Conservation (phyloP, 305 asterid species). For the Caryopteris hybrid region DNA sequence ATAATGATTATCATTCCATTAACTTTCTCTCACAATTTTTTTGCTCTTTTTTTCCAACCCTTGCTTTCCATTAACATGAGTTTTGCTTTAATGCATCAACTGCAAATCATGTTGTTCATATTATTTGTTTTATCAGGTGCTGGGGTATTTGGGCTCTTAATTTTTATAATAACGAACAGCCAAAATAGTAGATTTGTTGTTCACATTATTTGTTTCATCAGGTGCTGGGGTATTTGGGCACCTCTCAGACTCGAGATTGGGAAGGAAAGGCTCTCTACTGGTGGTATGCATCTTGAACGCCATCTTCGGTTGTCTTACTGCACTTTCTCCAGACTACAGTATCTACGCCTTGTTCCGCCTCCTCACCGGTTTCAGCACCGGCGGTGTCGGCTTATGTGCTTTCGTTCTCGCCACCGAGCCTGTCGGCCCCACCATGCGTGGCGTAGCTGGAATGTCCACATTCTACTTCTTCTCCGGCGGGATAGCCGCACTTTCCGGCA, state of each 20-base stretch:
- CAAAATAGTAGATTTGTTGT: too few relatives aligned
- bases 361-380: slow-evolving; percentile 86
- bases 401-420: slow-evolving; percentile 93
- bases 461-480: slow-evolving; percentile 91
- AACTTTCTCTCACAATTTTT: too few relatives aligned
- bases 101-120: too few relatives aligned
- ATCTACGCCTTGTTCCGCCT: slow-evolving; percentile 53
- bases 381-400: slow-evolving; percentile 84
- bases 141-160: too few relatives aligned
- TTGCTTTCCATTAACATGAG: too few relatives aligned
- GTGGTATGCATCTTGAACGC: slow-evolving; percentile 67
- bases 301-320: slow-evolving; percentile 65
- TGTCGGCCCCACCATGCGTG: slow-evolving; percentile 66
- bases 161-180: too few relatives aligned
- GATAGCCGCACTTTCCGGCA: slow-evolving; percentile 55
- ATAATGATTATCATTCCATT: too few relatives aligned
- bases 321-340: slow-evolving; percentile 59
- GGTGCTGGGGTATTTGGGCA: slow-evolving; percentile 95
- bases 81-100: too few relatives aligned
- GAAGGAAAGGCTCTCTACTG: slow-evolving; percentile 71
- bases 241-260: slow-evolving; percentile 71
- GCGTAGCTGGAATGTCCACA: slow-evolving; percentile 81
- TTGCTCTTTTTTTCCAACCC: too few relatives aligned
- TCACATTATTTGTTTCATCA: too few relatives aligned
- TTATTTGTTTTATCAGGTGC: too few relatives aligned